phyloP scores from a whole-genome alignment of 805 yeast species.

The Saturnispora silvae region DNA sequence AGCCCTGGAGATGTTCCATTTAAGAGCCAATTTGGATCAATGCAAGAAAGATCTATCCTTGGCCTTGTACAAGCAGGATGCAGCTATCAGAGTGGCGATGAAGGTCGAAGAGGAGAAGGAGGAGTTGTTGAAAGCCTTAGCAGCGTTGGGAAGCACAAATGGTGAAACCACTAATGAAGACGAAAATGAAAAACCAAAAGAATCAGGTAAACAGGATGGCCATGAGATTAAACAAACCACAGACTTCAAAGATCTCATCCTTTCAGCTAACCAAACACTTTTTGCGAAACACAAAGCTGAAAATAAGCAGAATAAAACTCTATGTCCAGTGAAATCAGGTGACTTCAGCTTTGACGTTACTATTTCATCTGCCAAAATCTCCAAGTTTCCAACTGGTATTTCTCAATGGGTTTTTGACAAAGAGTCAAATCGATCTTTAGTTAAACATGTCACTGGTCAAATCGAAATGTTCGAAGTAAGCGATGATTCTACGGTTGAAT shows the following conservation, averaged over 20 bases:
- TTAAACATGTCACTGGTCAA: conserved; percentile 6
- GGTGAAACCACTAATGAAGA: conserved; percentile 13
- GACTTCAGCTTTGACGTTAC: background rate
- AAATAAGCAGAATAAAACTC: conserved; percentile 1
- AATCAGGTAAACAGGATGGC: conserved; percentile 7
- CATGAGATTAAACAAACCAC: background rate
- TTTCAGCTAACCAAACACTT: conserved; percentile 8
- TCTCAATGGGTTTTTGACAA: background rate
- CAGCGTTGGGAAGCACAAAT: conserved; percentile 21
- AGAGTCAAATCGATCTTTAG: background rate
- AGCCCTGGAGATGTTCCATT: conserved; percentile 66
- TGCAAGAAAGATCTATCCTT: conserved; percentile 66
- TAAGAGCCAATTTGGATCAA: conserved; percentile 58
- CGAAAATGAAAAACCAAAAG: conserved; percentile 1
- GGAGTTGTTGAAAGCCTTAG: conserved; percentile 56
- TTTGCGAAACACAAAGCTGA: conserved; percentile 8
- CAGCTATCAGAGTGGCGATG: conserved; percentile 81
- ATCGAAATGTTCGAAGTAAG: conserved; percentile 7
- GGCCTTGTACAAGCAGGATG: conserved; percentile 78
- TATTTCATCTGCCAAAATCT: background rate
- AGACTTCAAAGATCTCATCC: no score
- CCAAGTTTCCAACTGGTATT: background rate
- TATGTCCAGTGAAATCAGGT: conserved; percentile 2
- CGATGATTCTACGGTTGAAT: background rate
- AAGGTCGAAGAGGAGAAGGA: conserved; percentile 66